Conservation (phyloP, 441 rosid species). For the Euphorbia celastroides region DNA sequence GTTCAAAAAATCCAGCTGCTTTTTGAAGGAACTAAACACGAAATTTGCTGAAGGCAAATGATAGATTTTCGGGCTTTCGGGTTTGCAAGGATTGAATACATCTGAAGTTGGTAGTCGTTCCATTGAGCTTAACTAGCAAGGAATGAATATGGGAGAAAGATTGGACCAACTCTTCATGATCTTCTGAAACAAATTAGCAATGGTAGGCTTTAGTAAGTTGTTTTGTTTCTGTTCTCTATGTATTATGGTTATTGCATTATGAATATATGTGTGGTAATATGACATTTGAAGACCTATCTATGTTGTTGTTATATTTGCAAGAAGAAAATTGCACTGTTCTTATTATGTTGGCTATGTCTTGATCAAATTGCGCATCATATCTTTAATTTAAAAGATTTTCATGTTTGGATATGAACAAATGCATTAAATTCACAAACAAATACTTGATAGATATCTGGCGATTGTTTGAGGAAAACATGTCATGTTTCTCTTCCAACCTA, state of each 20-base stretch:
- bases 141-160: no score
- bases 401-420: no score
- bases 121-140: no score
- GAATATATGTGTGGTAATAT: slow-evolving; percentile 16
- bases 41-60: neutral
- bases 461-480: neutral
- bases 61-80: neutral
- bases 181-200: slow-evolving; percentile 15
- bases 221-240: slow-evolving; percentile 9
- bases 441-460: neutral
- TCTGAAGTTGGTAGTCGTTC: neutral
- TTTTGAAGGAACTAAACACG: neutral
- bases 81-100: neutral
- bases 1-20: neutral
- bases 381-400: slow-evolving; percentile 1
- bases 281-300: slow-evolving; percentile 15
- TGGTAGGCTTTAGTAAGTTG: slow-evolving; percentile 25
- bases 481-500: neutral
- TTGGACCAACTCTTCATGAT: slow-evolving; percentile 12
- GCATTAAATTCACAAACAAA: neutral
- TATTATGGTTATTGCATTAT: slow-evolving; percentile 10
- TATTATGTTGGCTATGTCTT: no score
- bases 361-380: neutral
- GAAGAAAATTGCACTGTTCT: slow-evolving; percentile 21
- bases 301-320: neutral